Percentiles rank a stretch among this genome's conserved stretches.
Evolutionary conservation across 306 rosid species (phyloP).

Genomic region (Sicyos edulis): DNA sequence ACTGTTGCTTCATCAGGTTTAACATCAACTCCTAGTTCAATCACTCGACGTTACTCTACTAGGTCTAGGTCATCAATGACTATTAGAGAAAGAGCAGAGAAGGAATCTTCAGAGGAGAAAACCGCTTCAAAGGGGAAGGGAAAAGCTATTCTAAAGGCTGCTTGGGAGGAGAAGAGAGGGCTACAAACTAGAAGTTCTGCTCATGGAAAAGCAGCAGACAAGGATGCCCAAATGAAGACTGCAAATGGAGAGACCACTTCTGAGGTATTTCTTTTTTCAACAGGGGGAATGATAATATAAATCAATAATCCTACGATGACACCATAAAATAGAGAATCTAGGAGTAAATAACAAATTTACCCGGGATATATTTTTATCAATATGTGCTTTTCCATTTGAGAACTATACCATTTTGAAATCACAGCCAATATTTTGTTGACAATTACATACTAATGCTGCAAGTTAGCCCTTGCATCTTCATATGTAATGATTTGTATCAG

Average conservation of each 20-base stretch:
- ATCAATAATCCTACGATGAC: background rate
- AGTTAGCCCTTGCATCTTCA: background rate
- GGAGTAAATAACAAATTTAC: background rate
- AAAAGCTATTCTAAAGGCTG: constrained; percentile 82
- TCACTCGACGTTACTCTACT: constrained; percentile 60
- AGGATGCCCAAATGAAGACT: constrained; percentile 73
- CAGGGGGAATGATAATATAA: background rate
- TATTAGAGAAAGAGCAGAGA: constrained; percentile 60
- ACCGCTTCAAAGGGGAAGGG: constrained; percentile 85
- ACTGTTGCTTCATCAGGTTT: constrained; percentile 69
- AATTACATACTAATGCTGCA: background rate
- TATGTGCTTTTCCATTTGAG: background rate
- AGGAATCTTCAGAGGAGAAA: constrained; percentile 67
- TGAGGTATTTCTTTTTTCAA: constrained; percentile 52
- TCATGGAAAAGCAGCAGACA: constrained; percentile 78
- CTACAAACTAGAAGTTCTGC: constrained; percentile 92
- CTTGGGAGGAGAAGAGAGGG: constrained; percentile 77
- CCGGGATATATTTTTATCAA: background rate
- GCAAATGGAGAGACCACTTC: constrained; percentile 83
- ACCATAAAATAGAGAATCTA: background rate
- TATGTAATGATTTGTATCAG: background rate
- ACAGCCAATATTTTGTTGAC: background rate
- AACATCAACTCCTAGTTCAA: constrained; percentile 52
- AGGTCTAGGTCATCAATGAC: constrained; percentile 78
- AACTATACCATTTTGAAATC: background rate